These are phyloP conservation scores for Cystobasidium tubakii DNA, from an alignment of 768 basidiomycete species.

Conservation along the genomic window DNA sequence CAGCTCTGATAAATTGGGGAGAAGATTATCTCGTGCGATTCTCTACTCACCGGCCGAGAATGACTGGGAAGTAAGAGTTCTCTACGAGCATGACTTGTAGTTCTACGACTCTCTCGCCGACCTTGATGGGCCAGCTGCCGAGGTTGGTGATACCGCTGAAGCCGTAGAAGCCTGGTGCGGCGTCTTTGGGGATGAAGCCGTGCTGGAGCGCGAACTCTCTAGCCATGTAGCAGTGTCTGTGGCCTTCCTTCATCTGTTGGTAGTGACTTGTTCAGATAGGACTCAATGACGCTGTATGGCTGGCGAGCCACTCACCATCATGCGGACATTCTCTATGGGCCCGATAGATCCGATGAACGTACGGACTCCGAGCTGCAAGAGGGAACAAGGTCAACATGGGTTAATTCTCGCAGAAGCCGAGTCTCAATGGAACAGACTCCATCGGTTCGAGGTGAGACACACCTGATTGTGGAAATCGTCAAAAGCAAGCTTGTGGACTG, in stretches of 20 bases:
- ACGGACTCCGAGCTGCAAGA: conserved; percentile 61
- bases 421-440: background rate
- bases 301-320: conserved; percentile 57
- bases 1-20: no score
- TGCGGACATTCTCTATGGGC: conserved; percentile 59
- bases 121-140: conserved; percentile 60
- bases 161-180: conserved; percentile 85
- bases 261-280: conserved; percentile 50
- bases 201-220: conserved; percentile 82
- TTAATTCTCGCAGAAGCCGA: background rate
- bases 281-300: background rate
- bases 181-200: conserved; percentile 79
- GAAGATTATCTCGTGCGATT: background rate
- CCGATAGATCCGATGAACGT: conserved; percentile 88
- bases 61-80: conserved; percentile 91
- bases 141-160: conserved; percentile 54
- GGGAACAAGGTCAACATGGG: background rate
- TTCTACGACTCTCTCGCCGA: conserved; percentile 49
- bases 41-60: conserved; percentile 65
- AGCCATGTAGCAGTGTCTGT: conserved; percentile 91
- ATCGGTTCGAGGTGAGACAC: background rate
- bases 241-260: conserved; percentile 81
- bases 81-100: conserved; percentile 78
- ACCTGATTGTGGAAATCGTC: conserved; percentile 47
- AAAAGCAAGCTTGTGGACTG: conserved; percentile 47